These are phyloP conservation scores for Euphorbia pulcherrima DNA, from an alignment of 345 rosid species.

Conservation along the genomic window DNA sequence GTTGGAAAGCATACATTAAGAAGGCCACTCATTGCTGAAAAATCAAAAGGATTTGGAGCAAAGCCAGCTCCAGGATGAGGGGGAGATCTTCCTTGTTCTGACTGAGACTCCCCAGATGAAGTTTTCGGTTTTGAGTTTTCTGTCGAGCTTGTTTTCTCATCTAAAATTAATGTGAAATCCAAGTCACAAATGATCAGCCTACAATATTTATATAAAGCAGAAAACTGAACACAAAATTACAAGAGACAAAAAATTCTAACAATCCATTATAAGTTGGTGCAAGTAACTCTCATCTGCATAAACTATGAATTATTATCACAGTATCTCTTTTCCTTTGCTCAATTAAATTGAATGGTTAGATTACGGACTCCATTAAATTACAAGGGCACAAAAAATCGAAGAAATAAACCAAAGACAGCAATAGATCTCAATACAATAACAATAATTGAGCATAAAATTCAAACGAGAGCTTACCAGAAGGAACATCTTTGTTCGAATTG, in stretches of 20 bases:
- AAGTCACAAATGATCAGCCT: background rate
- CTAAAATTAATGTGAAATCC: conserved; percentile 26
- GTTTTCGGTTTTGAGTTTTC: conserved; percentile 47
- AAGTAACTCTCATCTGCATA: background rate
- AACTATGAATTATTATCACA: background rate
- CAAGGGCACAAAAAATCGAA: background rate
- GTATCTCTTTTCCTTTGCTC: background rate
- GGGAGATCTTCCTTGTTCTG: conserved; percentile 31
- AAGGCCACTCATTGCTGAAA: conserved; percentile 75
- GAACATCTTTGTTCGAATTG: conserved; percentile 46
- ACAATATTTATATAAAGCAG: background rate
- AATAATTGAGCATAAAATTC: background rate
- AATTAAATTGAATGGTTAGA: background rate
- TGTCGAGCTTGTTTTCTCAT: conserved; percentile 44
- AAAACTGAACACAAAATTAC: background rate
- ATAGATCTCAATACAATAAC: background rate
- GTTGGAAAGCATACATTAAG: conserved; percentile 52
- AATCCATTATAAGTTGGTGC: background rate
- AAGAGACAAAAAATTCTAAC: background rate
- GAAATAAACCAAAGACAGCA: background rate
- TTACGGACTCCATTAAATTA: background rate
- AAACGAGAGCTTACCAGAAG: conserved; percentile 42
- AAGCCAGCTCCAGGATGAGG: conserved; percentile 39
- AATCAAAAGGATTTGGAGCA: conserved; percentile 74
- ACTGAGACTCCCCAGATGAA: conserved; percentile 47